A percentile compares a stretch with the other conserved stretches of the same genome.
Conservation (phyloP, 352 stramenopile genomes). For the Phytophthora sojae region DNA sequence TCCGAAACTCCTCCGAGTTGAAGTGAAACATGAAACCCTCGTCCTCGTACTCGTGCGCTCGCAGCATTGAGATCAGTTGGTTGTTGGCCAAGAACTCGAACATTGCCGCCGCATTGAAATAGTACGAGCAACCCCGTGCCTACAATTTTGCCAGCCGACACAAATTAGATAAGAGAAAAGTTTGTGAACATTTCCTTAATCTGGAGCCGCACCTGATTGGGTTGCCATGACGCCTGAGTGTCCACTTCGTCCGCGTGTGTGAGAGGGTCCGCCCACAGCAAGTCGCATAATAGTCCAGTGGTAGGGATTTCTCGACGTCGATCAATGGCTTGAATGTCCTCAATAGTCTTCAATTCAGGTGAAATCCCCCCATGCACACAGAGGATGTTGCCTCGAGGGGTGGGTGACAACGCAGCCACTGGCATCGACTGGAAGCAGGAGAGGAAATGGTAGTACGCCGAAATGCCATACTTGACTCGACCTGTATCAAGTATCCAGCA, state of each 20-base stretch:
- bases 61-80: slow-evolving; percentile 71
- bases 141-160: slow-evolving; percentile 14
- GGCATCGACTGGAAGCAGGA: slow-evolving; percentile 82
- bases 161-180: background rate
- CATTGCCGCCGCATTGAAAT: slow-evolving; percentile 86
- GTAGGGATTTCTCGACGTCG: slow-evolving; percentile 70
- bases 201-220: slow-evolving; percentile 31
- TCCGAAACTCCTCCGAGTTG: slow-evolving; percentile 44
- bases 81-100: slow-evolving; percentile 81
- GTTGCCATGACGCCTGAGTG: slow-evolving; percentile 23
- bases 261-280: slow-evolving; percentile 77
- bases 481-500: slow-evolving; percentile 21
- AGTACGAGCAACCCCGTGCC: slow-evolving; percentile 83
- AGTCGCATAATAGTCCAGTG: slow-evolving; percentile 68
- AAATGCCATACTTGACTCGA: slow-evolving; percentile 82
- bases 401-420: slow-evolving; percentile 62
- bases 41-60: slow-evolving; percentile 86
- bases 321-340: slow-evolving; percentile 69
- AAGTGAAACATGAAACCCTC: slow-evolving; percentile 77
- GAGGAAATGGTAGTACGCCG: slow-evolving; percentile 83
- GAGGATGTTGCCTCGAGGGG: slow-evolving; percentile 57
- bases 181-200: background rate
- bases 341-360: slow-evolving; percentile 53
- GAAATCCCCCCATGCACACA: slow-evolving; percentile 82
- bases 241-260: slow-evolving; percentile 24